phyloP scores from a whole-genome alignment of 2,329 filamentous ascomycete genomes.

The Penicillium frequentans region DNA sequence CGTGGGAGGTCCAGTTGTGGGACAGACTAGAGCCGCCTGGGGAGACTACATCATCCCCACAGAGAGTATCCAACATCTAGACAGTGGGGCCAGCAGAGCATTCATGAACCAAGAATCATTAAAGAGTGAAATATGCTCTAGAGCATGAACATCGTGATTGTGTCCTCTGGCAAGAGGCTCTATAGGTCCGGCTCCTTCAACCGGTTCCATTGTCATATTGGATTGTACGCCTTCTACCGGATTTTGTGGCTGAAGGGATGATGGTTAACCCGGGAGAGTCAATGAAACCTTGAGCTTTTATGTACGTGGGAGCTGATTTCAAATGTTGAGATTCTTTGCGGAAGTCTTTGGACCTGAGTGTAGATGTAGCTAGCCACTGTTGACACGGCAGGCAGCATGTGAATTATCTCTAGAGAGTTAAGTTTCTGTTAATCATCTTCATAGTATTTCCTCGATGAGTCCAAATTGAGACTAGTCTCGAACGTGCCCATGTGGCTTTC shows the following conservation, averaged over 20 bases:
- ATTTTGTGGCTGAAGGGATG: not conserved
- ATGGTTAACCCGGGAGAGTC: not conserved
- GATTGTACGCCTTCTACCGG: not conserved
- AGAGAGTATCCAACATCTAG: not conserved
- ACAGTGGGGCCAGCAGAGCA: not conserved
- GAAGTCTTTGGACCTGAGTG: not conserved
- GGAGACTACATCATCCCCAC: slow-evolving; percentile 11
- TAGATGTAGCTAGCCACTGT: not conserved
- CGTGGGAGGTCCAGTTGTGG: not conserved
- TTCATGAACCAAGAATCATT: not conserved
- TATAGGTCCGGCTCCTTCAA: not conserved
- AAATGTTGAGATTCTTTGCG: not conserved
- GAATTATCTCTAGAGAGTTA: too few species aligned
- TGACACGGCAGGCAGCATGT: not conserved
- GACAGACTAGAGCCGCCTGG: not conserved
- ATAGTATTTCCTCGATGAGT: not conserved
- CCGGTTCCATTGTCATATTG: not conserved
- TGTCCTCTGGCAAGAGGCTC: not conserved
- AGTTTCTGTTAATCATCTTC: too few species aligned
- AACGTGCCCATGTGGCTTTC: not conserved
- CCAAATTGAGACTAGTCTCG: not conserved
- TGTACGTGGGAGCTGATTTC: not conserved
- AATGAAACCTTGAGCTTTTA: not conserved
- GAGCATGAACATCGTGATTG: not conserved
- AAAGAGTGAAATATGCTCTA: not conserved